Evolutionary conservation across 2,329 filamentous ascomycete species (phyloP), one percentile per base, ranked within the genome.

Genomic region (Fusarium palustre): DNA sequence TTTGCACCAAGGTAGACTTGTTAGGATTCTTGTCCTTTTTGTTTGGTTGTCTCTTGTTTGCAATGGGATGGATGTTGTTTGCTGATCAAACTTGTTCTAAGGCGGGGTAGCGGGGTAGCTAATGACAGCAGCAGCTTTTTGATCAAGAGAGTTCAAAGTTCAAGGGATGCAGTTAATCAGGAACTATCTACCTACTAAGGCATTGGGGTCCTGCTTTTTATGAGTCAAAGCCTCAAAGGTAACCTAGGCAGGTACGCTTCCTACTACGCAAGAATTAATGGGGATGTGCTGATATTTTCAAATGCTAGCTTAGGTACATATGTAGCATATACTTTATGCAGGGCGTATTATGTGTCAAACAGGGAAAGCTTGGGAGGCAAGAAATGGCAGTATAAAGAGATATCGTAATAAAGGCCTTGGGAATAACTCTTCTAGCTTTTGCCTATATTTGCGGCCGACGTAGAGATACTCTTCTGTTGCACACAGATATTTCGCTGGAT

Each of bases 81-180:
- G 70, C 57, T 68, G 63, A 50, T 71, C 66, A 69, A 69, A 55
- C 55, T 68, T 55, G 67, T 53, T 68, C 38, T 41, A 48, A 75
- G 77, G 78, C 77, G 78, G 78, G 78, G 78, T 79, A 80, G 78
- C 76, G 78, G 78, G 78, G 78, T 79, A 77, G 69, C 61, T 74
- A 68, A 70, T 70, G 68, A 70, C 68, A 55, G 68, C 34, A 54
- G 64, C 48, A 28, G 48, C 13, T 50, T 33, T 59, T 42, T 50
- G 64, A 55, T 59, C 30, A 47, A 50, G 48, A 36, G 24, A 25
- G 48, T 24, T 20, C 48, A 42, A 56, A 50, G 41, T 49, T 30
- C 36, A 50, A 46, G 34, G 46, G 50, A 38, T 28, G 33, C 22
- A 54, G 42, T 62, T 39, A 38, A 55, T 70, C 66, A 67, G 56